Percentiles rank a stretch among this genome's conserved stretches.
phyloP scores from a whole-genome alignment of 495 filamentous ascomycete genomes.

The Glonium stellatum region DNA sequence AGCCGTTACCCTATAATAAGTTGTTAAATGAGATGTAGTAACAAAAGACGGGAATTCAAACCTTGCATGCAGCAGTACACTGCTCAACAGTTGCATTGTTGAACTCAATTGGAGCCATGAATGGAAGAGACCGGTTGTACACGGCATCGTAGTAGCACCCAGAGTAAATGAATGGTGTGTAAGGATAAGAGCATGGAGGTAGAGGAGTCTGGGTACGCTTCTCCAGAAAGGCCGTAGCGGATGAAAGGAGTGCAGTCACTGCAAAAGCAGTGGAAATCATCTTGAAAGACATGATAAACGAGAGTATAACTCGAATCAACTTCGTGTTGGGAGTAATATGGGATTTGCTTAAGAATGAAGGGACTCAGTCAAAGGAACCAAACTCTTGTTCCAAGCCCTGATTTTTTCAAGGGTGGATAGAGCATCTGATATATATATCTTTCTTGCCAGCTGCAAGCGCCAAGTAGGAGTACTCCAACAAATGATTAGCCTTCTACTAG shows the following conservation, averaged over 20 bases:
- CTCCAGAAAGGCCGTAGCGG: background rate
- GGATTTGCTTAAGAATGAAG: background rate
- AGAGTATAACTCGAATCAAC: background rate
- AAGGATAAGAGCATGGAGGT: conserved; percentile 36
- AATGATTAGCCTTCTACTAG: background rate
- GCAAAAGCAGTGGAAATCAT: conserved; percentile 1
- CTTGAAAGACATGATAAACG: background rate
- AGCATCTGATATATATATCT: background rate
- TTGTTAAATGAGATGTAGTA: background rate
- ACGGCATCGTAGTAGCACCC: conserved; percentile 45
- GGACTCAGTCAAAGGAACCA: background rate
- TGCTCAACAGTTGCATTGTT: conserved; percentile 46
- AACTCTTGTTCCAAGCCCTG: background rate
- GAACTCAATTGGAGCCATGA: conserved; percentile 34
- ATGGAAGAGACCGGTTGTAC: conserved; percentile 36
- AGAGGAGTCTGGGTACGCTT: conserved; percentile 7
- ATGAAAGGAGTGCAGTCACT: background rate
- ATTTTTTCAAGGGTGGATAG: background rate
- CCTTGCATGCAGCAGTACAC: conserved; percentile 49
- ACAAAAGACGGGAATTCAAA: conserved; percentile 8
- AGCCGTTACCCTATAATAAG: conserved; percentile 38
- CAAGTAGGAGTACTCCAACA: background rate
- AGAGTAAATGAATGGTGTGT: conserved; percentile 45
- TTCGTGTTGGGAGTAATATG: background rate
- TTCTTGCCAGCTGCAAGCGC: background rate